These are phyloP conservation scores for Crotalaria pallida DNA, from an alignment of 306 rosid species.

Conservation along the genomic window DNA sequence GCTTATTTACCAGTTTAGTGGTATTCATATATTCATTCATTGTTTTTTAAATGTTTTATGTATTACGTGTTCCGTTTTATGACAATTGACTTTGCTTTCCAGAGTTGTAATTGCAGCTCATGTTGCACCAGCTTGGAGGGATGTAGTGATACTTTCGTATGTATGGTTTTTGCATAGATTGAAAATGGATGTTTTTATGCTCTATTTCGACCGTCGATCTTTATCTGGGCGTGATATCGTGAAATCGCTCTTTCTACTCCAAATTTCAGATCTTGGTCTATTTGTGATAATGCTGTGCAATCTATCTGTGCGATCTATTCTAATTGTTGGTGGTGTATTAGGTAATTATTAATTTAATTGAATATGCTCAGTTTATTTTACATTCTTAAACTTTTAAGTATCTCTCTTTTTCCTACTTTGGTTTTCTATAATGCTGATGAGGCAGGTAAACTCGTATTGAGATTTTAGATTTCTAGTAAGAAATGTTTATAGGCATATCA, in stretches of 20 bases:
- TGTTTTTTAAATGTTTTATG: not conserved
- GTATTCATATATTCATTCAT: not conserved
- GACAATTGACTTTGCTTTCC: slow-evolving; percentile 45
- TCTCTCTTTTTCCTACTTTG: too few relatives aligned
- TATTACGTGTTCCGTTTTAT: not conserved
- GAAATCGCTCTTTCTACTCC: slow-evolving; percentile 62
- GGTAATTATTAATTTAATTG: slow-evolving; percentile 44
- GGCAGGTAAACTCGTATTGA: too few relatives aligned
- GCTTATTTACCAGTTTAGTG: slow-evolving; percentile 5
- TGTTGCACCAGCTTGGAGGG: slow-evolving; percentile 69
- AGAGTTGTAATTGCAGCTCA: slow-evolving; percentile 82
- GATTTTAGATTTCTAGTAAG: not conserved
- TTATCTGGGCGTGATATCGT: slow-evolving; percentile 59
- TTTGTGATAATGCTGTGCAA: slow-evolving; percentile 75
- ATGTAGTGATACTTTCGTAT: slow-evolving; percentile 68
- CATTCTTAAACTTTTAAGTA: too few relatives aligned
- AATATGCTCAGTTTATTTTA: too few relatives aligned
- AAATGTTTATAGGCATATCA: not conserved
- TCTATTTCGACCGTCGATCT: slow-evolving; percentile 36
- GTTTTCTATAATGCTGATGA: too few relatives aligned
- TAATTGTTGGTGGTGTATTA: slow-evolving; percentile 94
- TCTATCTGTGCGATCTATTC: too few relatives aligned
- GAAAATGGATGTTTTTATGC: slow-evolving; percentile 65
- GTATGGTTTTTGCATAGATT: slow-evolving; percentile 88
- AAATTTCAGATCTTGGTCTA: slow-evolving; percentile 72